Percentiles rank a stretch among this genome's conserved stretches.
Evolutionary conservation across 2,329 filamentous ascomycete species (phyloP).

Genomic region (Claviceps humidiphila): DNA sequence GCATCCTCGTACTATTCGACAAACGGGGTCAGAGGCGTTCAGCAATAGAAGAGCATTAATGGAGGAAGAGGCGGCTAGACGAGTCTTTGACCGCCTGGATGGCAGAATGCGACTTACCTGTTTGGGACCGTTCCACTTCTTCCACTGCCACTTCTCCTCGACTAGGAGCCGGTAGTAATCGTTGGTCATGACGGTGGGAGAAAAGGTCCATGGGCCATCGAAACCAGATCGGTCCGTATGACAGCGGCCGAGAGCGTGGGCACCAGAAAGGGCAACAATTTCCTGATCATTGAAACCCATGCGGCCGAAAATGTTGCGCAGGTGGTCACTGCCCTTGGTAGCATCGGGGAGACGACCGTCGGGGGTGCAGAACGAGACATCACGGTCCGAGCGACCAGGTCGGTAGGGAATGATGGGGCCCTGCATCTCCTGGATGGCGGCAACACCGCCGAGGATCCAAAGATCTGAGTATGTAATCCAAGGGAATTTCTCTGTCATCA

Average conservation of each 20-base stretch:
- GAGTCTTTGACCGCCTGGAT: neutral
- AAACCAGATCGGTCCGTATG: slow-evolving; percentile 82
- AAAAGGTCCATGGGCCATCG: slow-evolving; percentile 85
- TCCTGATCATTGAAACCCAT: slow-evolving; percentile 98
- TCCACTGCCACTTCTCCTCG: slow-evolving; percentile 84
- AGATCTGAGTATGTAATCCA: slow-evolving; percentile 97
- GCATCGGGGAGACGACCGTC: slow-evolving; percentile 81
- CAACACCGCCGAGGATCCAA: slow-evolving; percentile 81
- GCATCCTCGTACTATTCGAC: slow-evolving; percentile 68
- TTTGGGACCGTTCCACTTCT: slow-evolving; percentile 83
- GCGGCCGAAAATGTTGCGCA: slow-evolving; percentile 84
- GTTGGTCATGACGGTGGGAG: slow-evolving; percentile 82
- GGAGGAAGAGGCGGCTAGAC: neutral
- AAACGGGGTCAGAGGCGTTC: slow-evolving; percentile 4
- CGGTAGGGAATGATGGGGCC: slow-evolving; percentile 80
- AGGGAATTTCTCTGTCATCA: slow-evolving; percentile 50
- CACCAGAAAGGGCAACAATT: slow-evolving; percentile 80
- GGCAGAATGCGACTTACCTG: slow-evolving; percentile 31
- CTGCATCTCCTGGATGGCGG: slow-evolving; percentile 88
- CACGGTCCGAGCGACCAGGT: slow-evolving; percentile 70
- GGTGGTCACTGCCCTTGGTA: slow-evolving; percentile 62
- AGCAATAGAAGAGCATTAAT: neutral
- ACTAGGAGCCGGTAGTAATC: slow-evolving; percentile 84
- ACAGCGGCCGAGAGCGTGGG: slow-evolving; percentile 79
- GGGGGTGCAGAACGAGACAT: slow-evolving; percentile 75